Base-by-base conservation (phyloP, 1,284 basidiomycete species). In the Ceratobasidium sp. region DNA sequence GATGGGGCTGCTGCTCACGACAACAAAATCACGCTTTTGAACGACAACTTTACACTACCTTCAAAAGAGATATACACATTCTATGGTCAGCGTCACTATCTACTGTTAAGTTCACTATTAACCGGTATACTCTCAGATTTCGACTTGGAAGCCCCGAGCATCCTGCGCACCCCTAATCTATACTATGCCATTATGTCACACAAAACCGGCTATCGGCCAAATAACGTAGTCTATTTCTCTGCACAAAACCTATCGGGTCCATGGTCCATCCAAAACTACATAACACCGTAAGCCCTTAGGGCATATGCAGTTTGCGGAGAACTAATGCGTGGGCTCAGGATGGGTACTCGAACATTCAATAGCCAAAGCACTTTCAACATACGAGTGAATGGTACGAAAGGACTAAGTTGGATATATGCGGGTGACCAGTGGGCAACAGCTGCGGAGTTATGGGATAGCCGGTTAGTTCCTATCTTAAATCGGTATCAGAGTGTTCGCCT, bases 391-490 rank as follows among this genome's bases (percentile, higher is more conserved):
- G 55, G 67, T 26, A 39, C 55, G 21, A 71, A 71, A 34, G 41
- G 21, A 6, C 21, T 34, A 41, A 60, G 32, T 43, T 59, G 55
- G 55, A 71, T 71, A 71, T 71, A 71, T 59, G 55, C 55, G 39
- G 67, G 67, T 39, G 81, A 71, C 32, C 67, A 59, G n/a, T 60
- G 67, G 67, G 67, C 53, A 18, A 70, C 65, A 4, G 30, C 65
- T 4, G 53, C 53, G 6, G 26, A 58, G 26, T 41, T 70, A 23
- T 46, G 45, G 53, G 65, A 70, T 12, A 70, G 65, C 32, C 28
- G 48, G 62, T 65, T 23, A 53, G 62, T 52, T 26, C 4, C 28
- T 28, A 18, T 61, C 21, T 21, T 12, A 21, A 9, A 12, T 12
- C 26, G 18, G 41, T 18, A 32, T 26, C 2, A 3, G 30, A 26